Evolutionary conservation across 208 protist genomes (phyloP).

Genomic region (Naegleria lovaniensis): DNA sequence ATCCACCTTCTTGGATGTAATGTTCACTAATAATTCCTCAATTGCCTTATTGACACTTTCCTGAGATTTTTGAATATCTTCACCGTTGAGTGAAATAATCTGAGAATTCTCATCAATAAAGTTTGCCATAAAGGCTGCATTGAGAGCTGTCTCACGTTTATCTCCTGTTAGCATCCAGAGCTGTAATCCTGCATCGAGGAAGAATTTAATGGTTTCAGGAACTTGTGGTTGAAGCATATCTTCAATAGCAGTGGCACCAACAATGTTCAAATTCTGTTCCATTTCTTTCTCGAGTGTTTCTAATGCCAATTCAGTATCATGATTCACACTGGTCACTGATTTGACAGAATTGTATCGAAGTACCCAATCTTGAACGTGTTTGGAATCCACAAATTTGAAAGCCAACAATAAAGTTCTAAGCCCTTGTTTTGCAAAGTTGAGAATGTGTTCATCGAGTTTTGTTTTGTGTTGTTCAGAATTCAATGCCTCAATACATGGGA

Average conservation of each 20-base stretch:
- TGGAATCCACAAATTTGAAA: constrained; percentile 45
- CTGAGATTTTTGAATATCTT: neutral
- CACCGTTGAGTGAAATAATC: neutral
- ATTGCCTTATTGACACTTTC: neutral
- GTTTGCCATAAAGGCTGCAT: constrained; percentile 73
- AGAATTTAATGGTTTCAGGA: constrained; percentile 79
- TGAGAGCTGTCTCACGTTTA: constrained; percentile 94
- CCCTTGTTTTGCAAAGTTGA: constrained; percentile 56
- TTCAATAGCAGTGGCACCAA: constrained; percentile 86
- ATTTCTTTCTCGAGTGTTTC: constrained; percentile 59
- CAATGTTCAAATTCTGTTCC: constrained; percentile 68
- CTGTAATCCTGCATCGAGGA: constrained; percentile 71
- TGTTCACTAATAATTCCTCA: neutral
- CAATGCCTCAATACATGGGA: constrained; percentile 49
- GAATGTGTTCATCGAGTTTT: constrained; percentile 41
- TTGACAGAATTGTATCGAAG: constrained; percentile 38
- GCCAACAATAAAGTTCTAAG: constrained; percentile 68
- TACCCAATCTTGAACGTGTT: constrained; percentile 57
- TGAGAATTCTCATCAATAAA: constrained; percentile 40
- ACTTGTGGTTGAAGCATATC: constrained; percentile 89
- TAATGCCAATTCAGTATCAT: constrained; percentile 37
- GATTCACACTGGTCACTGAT: constrained; percentile 1
- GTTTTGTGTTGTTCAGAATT: constrained; percentile 36
- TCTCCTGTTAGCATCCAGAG: constrained; percentile 98
- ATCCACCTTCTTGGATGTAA: neutral